phyloP scores from a whole-genome alignment of 768 basidiomycete species.

The Hericium rajendrae region DNA sequence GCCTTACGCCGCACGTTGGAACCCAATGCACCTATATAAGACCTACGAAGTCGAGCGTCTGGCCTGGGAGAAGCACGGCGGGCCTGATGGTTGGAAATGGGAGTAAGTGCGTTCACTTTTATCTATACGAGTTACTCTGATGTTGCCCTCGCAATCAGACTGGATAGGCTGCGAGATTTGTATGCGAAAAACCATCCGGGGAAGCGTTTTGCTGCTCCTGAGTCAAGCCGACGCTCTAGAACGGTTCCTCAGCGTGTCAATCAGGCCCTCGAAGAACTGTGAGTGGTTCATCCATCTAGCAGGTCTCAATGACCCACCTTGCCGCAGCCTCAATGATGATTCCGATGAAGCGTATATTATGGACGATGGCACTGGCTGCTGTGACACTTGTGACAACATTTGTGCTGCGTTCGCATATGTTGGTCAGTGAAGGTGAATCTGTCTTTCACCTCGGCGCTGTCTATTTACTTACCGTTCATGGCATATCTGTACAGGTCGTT shows the following conservation, averaged over 20 bases:
- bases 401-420: too few relatives aligned
- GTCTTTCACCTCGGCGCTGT: too few relatives aligned
- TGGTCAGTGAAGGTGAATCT: too few relatives aligned
- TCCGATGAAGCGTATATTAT: too few relatives aligned
- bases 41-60: not conserved
- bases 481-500: too few relatives aligned
- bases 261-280: not conserved
- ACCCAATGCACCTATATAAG: not conserved
- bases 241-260: not conserved
- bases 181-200: not conserved
- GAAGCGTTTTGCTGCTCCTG: not conserved
- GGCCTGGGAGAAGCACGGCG: not conserved
- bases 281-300: not conserved
- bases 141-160: not conserved
- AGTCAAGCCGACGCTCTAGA: not conserved
- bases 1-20: not conserved
- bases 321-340: too few relatives aligned
- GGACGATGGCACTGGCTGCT: too few relatives aligned
- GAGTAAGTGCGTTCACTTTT: not conserved
- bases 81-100: not conserved
- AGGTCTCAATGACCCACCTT: too few relatives aligned
- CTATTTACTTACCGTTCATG: too few relatives aligned
- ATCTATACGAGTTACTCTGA: not conserved
- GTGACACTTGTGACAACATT: too few relatives aligned
- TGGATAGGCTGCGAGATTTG: not conserved